Evolutionary conservation across 169 alveolate species (phyloP).

Genomic region (Plasmodium vivax): DNA sequence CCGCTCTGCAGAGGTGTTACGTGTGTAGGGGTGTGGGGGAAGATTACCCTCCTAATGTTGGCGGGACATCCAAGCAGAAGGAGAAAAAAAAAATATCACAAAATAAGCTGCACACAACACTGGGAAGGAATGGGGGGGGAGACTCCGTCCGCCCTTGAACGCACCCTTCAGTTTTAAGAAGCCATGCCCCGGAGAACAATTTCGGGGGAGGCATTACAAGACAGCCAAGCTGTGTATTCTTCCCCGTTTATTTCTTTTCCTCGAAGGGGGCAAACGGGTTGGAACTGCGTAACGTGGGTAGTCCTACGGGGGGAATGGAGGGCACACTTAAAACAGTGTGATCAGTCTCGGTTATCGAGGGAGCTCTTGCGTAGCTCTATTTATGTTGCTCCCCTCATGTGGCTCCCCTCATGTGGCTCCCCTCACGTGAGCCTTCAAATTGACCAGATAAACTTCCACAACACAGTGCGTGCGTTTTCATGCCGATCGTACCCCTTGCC

Average conservation of each 20-base stretch:
- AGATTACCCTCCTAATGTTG: neutral
- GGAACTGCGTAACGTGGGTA: too few species aligned
- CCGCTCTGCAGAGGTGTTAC: neutral
- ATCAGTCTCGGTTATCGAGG: neutral
- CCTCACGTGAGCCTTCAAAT: neutral
- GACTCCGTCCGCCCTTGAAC: neutral
- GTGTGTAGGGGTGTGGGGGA: neutral
- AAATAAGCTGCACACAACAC: neutral
- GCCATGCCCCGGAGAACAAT: too few species aligned
- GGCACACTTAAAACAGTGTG: neutral
- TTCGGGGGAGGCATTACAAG: too few species aligned
- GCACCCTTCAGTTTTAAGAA: too few species aligned
- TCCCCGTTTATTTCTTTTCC: too few species aligned
- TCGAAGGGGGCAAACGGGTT: too few species aligned
- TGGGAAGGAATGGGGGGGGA: neutral
- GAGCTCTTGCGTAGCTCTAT: neutral
- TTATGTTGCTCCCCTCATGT: neutral
- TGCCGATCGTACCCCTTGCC: neutral
- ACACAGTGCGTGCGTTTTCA: neutral
- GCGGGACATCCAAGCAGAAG: neutral
- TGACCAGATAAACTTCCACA: neutral
- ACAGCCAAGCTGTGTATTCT: too few species aligned
- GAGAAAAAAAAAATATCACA: neutral
- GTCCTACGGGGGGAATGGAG: too few species aligned
- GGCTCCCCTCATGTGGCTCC: neutral